phyloP scores from a whole-genome alignment of 352 stramenopile species.

The Globisporangium solare region DNA sequence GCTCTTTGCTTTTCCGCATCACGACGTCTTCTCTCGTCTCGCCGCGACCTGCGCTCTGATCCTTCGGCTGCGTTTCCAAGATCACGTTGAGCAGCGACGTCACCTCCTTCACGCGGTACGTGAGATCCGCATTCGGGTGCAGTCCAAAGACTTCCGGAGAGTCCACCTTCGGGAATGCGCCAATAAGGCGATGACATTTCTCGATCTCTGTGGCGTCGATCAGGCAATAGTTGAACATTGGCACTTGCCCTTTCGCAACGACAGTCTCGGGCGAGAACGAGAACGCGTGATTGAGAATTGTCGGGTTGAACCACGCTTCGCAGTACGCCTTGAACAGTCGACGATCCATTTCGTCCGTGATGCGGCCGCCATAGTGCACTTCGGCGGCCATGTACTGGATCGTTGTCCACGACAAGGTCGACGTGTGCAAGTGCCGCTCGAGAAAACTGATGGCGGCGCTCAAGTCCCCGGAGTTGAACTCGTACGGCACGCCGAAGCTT shows the following conservation, averaged over 20 bases:
- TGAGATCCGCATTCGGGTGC: conserved; percentile 75
- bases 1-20: conserved; percentile 50
- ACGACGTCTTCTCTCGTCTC: conserved; percentile 66
- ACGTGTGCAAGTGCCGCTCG: conserved; percentile 68
- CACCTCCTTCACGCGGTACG: conserved; percentile 77
- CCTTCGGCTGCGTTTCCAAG: conserved; percentile 61
- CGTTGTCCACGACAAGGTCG: conserved; percentile 54
- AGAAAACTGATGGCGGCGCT: conserved; percentile 61
- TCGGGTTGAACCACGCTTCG: conserved; percentile 68
- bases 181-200: conserved; percentile 62
- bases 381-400: conserved; percentile 83
- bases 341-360: conserved; percentile 77
- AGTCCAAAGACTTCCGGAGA: conserved; percentile 81
- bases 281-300: conserved; percentile 49
- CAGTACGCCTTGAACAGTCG: conserved; percentile 71
- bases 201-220: conserved; percentile 37
- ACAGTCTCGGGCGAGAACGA: conserved; percentile 64
- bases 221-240: conserved; percentile 44
- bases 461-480: conserved; percentile 76
- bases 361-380: conserved; percentile 77
- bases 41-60: conserved; percentile 23
- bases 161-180: conserved; percentile 59
- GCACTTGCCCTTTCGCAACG: conserved; percentile 23
- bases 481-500: conserved; percentile 71
- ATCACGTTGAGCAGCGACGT: conserved; percentile 53